These are phyloP conservation scores for Eudorina sp. DNA, from an alignment of 139 green algal species.

Conservation along the genomic window DNA sequence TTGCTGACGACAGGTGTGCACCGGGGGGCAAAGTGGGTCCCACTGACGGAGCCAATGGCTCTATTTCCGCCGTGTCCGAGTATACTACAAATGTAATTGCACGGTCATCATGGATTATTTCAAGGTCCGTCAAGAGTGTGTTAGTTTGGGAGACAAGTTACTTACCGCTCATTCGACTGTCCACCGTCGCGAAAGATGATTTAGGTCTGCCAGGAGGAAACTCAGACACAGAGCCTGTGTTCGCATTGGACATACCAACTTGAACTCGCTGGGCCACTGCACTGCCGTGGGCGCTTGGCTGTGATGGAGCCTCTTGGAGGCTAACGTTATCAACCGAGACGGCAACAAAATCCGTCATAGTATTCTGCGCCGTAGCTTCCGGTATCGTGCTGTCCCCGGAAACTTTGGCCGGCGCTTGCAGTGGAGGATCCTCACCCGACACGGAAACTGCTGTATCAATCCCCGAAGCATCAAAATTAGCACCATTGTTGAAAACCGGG, in stretches of 20 bases:
- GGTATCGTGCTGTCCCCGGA: not conserved
- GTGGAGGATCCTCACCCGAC: not conserved
- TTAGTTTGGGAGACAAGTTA: not conserved
- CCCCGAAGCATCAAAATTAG: not conserved
- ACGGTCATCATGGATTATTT: not conserved
- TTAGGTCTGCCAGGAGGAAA: not conserved
- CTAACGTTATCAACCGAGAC: not conserved
- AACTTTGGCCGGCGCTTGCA: not conserved
- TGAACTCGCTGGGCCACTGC: not conserved
- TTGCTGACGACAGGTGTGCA: not conserved
- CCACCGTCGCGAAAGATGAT: not conserved
- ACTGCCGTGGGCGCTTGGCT: not conserved
- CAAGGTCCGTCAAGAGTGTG: not conserved
- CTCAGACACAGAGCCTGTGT: not conserved
- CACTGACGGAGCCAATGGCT: not conserved
- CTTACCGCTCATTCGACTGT: not conserved
- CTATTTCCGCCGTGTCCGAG: not conserved
- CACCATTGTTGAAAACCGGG: not conserved
- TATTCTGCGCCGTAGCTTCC: not conserved
- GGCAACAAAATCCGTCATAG: not conserved
- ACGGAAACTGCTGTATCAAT: not conserved
- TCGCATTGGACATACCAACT: not conserved
- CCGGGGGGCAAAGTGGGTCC: not conserved
- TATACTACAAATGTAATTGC: not conserved
- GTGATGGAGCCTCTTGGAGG: not conserved